These are phyloP conservation scores for Aspergillus intermedius DNA, from an alignment of 2,329 filamentous ascomycete species.

Conservation along the genomic window DNA sequence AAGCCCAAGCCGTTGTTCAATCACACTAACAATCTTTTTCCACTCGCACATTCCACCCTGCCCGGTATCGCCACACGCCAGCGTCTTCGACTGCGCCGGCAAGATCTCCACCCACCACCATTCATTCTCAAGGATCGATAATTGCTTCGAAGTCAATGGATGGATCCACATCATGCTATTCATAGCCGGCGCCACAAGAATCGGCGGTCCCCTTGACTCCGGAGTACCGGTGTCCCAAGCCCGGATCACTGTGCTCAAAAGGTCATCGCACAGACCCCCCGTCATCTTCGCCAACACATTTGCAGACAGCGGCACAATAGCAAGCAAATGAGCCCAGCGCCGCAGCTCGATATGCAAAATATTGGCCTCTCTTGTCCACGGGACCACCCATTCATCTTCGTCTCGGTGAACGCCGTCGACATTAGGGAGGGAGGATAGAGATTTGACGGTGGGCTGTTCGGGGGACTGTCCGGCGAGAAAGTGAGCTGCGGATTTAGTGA, in stretches of 20 bases:
- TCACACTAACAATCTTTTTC: conserved; percentile 62
- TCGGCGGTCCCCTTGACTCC: conserved; percentile 49
- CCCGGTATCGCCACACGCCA: conserved; percentile 81
- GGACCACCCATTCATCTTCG: conserved; percentile 72
- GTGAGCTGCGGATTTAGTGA: conserved; percentile 65
- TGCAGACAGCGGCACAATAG: conserved; percentile 74
- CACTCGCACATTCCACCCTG: conserved; percentile 78
- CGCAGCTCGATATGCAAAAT: conserved; percentile 90
- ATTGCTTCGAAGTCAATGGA: conserved; percentile 68
- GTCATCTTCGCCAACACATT: conserved; percentile 82
- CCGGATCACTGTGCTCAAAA: conserved; percentile 66
- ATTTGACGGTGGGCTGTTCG: conserved; percentile 66
- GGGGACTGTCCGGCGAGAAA: conserved; percentile 70
- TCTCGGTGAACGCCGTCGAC: conserved; percentile 79
- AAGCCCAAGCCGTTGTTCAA: conserved; percentile 44
- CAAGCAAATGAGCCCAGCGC: conserved; percentile 71
- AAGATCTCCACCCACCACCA: conserved; percentile 64
- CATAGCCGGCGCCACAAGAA: conserved; percentile 76
- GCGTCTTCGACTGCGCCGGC: conserved; percentile 63
- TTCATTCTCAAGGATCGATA: conserved; percentile 70
- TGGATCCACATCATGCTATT: conserved; percentile 88
- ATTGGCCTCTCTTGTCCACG: conserved; percentile 69
- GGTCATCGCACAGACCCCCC: conserved; percentile 68
- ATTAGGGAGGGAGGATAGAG: conserved; percentile 56
- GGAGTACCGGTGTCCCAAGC: conserved; percentile 68